Evolutionary conservation across 2,329 filamentous ascomycete species (phyloP), one percentile per base, ranked within the genome.

Genomic region (Thermoascus crustaceus): DNA sequence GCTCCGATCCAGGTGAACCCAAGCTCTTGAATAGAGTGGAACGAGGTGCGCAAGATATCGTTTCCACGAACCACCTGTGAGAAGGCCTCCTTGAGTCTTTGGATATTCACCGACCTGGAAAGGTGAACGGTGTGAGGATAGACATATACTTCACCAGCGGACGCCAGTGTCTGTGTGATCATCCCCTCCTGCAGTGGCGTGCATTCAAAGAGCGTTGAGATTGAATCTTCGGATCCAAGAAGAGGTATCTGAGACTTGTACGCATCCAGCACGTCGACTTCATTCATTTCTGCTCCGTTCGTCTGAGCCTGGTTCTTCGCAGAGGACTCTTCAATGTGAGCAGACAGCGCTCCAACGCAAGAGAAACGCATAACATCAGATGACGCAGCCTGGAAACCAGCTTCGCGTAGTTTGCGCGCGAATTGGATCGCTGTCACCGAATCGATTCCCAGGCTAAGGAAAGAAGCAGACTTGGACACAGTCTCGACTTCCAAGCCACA

Each of bases 171-270:
- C 32, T 78, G 73, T 1, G 81, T 80, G 26, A 94, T 75, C 67
- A 94, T 87, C 0, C 86, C 87, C 48, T 87, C 77, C 51, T 94
- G 87, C 1, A 94, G 63, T 1, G 86, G 75, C 1, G 86, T 89
- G 53, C 86, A 93, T 4, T 50, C 42, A 30, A 57, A 60, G 23
- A 56, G 44, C 3, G 40, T 36, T 7, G 41, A 41, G 19, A 60
- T 40, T 4, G 40, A 46, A 25, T 54, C 50, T 14, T 34, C 20
- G 2, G 38, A 24, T 6, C 33, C 19, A 20, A 53, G 43, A 18
- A 43, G 37, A 17, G 39, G 42, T 13, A 53, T 34, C 10, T 43
- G 23, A 13, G 41, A 37, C n/a, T 30, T 24, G 22, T 50, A 46
- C 3, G 11, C 11, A 1, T 41, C 35, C 11, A 46, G 24, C 11